A percentile compares a stretch with the other conserved stretches of the same genome.
These are phyloP conservation scores for Clitocybe nebularis DNA, from an alignment of 1,284 basidiomycete species.

Conservation along the genomic window DNA sequence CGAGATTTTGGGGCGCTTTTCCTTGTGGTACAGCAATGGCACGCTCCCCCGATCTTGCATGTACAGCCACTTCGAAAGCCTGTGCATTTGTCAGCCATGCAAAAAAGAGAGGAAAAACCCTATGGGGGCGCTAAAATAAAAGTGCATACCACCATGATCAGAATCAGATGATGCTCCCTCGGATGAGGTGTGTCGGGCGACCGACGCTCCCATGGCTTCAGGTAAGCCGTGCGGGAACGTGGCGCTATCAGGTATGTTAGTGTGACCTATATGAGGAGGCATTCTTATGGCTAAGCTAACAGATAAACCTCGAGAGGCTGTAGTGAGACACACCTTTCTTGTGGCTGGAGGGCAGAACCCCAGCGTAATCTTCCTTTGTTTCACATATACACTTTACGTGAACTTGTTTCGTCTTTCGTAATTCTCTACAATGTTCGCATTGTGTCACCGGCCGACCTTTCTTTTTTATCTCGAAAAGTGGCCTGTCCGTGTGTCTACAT, in stretches of 20 bases:
- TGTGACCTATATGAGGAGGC: slow-evolving; percentile 38
- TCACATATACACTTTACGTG: slow-evolving; percentile 73
- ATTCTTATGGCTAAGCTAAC: slow-evolving; percentile 46
- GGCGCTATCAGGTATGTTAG: slow-evolving; percentile 60
- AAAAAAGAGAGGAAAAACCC: slow-evolving; percentile 22
- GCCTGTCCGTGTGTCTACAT: slow-evolving; percentile 79
- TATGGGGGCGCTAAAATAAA: slow-evolving; percentile 29
- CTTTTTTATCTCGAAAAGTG: slow-evolving; percentile 83
- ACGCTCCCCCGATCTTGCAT: slow-evolving; percentile 44
- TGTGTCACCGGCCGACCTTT: slow-evolving; percentile 83
- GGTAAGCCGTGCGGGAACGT: slow-evolving; percentile 70
- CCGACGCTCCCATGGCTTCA: slow-evolving; percentile 59
- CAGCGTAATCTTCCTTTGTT: slow-evolving; percentile 30
- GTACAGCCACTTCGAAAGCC: slow-evolving; percentile 32
- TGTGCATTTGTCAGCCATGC: slow-evolving; percentile 34
- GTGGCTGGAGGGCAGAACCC: slow-evolving; percentile 25
- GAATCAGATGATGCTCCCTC: slow-evolving; percentile 44
- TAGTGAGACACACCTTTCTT: slow-evolving; percentile 55
- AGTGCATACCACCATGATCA: slow-evolving; percentile 49
- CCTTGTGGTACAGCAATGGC: slow-evolving; percentile 54
- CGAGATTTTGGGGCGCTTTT: slow-evolving; percentile 27
- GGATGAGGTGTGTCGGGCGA: slow-evolving; percentile 38
- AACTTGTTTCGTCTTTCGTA: slow-evolving; percentile 68
- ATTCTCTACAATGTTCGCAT: slow-evolving; percentile 73
- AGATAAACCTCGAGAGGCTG: slow-evolving; percentile 12